phyloP scores from a whole-genome alignment of 2,329 filamentous ascomycete species.

The Paracoccidioides lutzii region DNA sequence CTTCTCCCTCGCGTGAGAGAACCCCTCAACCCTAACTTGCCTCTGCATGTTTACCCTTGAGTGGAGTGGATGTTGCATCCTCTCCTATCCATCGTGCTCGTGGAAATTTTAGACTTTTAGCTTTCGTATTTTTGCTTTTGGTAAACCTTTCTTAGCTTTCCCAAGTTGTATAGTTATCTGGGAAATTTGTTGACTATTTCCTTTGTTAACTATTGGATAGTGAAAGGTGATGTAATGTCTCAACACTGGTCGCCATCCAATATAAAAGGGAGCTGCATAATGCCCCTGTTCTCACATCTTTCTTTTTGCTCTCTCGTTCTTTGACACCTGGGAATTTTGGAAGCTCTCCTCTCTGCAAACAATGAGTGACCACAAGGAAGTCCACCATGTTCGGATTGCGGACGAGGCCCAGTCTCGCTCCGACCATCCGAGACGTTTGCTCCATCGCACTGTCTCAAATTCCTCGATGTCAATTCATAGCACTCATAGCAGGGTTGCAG shows the following conservation, averaged over 20 bases:
- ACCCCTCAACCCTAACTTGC: neutral
- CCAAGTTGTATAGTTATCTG: neutral
- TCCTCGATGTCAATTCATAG: conserved; percentile 10
- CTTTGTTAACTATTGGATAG: neutral
- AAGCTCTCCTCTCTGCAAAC: neutral
- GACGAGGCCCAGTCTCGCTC: conserved; percentile 5
- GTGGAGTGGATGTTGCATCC: neutral
- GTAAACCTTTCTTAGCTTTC: neutral
- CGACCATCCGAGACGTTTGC: conserved; percentile 3
- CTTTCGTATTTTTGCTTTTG: neutral
- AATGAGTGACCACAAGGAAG: conserved; percentile 7
- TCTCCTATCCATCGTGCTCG: neutral
- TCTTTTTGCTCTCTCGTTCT: neutral
- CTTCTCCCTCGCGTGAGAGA: neutral
- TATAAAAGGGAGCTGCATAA: neutral
- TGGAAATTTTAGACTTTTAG: neutral
- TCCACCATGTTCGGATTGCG: conserved; percentile 7
- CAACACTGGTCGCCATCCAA: neutral
- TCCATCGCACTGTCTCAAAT: conserved; percentile 6
- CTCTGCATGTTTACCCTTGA: neutral
- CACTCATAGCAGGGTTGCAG: conserved; percentile 6
- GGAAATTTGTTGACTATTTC: too few species aligned
- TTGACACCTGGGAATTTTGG: neutral
- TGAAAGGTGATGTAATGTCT: neutral
- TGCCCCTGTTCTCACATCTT: neutral